Conservation (phyloP, 2,329 filamentous ascomycete genomes). For the Corinectria fuckeliana region DNA sequence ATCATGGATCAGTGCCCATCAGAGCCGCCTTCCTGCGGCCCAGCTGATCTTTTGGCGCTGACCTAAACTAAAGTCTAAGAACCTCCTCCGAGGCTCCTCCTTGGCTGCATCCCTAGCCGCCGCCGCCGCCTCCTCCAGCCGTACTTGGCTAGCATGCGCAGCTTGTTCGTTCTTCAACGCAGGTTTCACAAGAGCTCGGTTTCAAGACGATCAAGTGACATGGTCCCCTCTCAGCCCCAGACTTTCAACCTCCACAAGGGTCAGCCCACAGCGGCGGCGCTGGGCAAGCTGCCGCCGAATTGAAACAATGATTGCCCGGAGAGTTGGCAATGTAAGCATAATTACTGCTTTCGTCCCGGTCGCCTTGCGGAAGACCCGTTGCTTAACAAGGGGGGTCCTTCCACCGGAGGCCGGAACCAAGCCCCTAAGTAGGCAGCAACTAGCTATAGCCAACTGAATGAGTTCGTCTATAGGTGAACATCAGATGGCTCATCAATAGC, state of each 20-base stretch:
- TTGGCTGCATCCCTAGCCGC: not conserved
- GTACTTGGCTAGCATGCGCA: no score
- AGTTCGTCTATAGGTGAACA: no score
- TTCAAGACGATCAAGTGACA: not conserved
- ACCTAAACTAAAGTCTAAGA: not conserved
- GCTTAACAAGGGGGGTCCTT: slow-evolving; percentile 16
- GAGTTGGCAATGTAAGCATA: slow-evolving; percentile 9
- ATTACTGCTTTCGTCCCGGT: slow-evolving; percentile 10
- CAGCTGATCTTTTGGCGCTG: not conserved
- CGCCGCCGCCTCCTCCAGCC: not conserved
- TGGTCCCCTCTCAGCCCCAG: not conserved
- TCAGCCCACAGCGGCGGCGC: slow-evolving; percentile 5
- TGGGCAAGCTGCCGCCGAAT: not conserved
- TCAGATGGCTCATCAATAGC: no score
- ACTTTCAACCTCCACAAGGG: not conserved
- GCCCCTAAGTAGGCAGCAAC: not conserved
- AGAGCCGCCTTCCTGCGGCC: not conserved
- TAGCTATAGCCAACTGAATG: not conserved
- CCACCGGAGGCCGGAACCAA: not conserved
- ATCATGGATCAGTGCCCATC: not conserved
- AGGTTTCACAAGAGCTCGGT: not conserved
- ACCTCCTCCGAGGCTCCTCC: slow-evolving; percentile 1
- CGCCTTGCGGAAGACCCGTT: slow-evolving; percentile 6
- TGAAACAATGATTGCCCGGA: slow-evolving; percentile 3
- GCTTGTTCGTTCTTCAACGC: not conserved